Evolutionary conservation across 257 asterid species (phyloP), one percentile per base, ranked within the genome.

Genomic region (Lavandula angustifolia): DNA sequence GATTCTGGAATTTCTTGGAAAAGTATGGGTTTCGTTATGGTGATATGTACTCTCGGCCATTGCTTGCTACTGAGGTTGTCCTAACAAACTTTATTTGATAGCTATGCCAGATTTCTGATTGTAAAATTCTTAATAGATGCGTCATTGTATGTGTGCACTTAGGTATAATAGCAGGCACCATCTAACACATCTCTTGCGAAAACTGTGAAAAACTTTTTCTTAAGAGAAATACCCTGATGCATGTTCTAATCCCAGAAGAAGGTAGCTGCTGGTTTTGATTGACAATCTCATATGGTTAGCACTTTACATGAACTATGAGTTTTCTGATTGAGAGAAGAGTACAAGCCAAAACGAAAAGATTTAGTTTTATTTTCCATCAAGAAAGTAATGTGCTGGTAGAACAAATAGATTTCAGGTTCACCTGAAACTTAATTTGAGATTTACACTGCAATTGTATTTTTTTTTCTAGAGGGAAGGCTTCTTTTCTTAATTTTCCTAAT

Each of bases 1-100:
- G 81, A 46, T 50, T 54, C 54, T 92, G 99, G 99, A 75, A 55
- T 49, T 92, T 92, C 80, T 66, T 92, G 67, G 88, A 78, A 46
- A 87, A 75, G 73, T 89, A 85, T 82, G 99, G 99, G 31, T 92
- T 81, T 79, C 88, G 84, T 64, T 84, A 85, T 66, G 90, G 96
- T 67, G 62, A 78, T 40, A 60, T 46, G 49, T 38, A 57, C 75
- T 66, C 86, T 66, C 85, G 99, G 47, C 77, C 95, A 3, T 73
- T 92, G 82, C 97, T 92, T 71, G 87, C 99, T 63, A 78, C 87
- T 51, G 99, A 92, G 97, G 99, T 92, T 69, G 46, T 68, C 67
- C 73, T 61, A 37, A 44, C 52, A 58, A 11, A 42, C 44, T 50
- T 60, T 12, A 62, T 31, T 68, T 41, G 34, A 54, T 60, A 17